phyloP scores from a whole-genome alignment of 2,329 filamentous ascomycete genomes.

The Byssoonygena ceratinophila region DNA sequence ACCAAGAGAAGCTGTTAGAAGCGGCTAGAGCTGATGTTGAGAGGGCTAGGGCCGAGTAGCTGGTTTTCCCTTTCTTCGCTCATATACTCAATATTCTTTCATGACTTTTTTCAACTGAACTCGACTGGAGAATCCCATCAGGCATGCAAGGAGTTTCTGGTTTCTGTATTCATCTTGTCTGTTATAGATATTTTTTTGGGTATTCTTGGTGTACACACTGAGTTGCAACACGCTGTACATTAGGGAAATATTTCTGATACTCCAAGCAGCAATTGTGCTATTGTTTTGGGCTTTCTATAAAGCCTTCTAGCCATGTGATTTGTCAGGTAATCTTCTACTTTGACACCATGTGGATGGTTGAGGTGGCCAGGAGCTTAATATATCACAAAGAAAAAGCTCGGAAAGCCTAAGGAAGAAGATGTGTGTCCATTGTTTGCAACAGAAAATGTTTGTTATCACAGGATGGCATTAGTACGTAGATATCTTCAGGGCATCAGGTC shows the following conservation, averaged over 20 bases:
- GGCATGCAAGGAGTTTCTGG: slow-evolving; percentile 5
- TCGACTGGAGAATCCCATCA: background rate
- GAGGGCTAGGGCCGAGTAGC: slow-evolving; percentile 28
- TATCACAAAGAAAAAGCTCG: too few relatives aligned
- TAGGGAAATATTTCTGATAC: background rate
- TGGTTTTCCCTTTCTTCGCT: slow-evolving; percentile 8
- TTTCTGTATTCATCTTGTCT: background rate
- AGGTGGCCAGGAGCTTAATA: too few relatives aligned
- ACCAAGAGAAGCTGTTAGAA: slow-evolving; percentile 37
- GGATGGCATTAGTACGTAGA: too few relatives aligned
- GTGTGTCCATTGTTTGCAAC: too few relatives aligned
- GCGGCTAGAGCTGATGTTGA: slow-evolving; percentile 37
- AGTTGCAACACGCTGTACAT: slow-evolving; percentile 4
- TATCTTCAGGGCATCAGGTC: background rate
- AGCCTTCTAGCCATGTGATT: too few relatives aligned
- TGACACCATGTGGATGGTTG: too few relatives aligned
- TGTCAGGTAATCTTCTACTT: background rate
- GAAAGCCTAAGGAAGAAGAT: too few relatives aligned
- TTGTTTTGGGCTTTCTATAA: background rate
- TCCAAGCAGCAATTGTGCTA: background rate
- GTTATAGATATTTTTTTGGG: background rate
- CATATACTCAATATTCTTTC: background rate
- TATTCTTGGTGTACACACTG: background rate
- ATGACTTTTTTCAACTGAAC: background rate
- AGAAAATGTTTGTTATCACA: too few relatives aligned